phyloP scores from a whole-genome alignment of 2,329 filamentous ascomycete genomes.

The Ophiostoma montium region DNA sequence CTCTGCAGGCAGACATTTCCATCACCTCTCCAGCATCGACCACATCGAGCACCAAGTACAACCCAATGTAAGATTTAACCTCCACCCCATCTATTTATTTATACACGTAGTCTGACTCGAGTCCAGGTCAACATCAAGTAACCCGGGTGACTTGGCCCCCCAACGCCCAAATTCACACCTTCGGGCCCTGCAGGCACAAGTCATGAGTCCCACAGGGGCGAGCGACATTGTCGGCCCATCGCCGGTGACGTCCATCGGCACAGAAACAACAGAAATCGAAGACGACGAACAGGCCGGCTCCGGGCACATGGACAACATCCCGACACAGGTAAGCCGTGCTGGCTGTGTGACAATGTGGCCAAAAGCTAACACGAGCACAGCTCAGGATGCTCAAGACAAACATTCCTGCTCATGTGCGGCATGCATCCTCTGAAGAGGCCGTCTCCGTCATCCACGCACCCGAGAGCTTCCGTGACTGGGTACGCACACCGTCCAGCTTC shows the following conservation, averaged over 20 bases:
- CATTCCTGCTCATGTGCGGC: conserved; percentile 41
- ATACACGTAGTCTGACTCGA: conserved; percentile 9
- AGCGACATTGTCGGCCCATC: conserved; percentile 66
- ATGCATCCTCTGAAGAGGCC: conserved; percentile 57
- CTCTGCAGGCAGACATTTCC: conserved; percentile 40
- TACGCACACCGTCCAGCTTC: conserved; percentile 21
- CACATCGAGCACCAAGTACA: conserved; percentile 32
- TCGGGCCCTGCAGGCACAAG: conserved; percentile 35
- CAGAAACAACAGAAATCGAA: conserved; percentile 71
- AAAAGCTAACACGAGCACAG: conserved; percentile 17
- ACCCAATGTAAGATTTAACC: conserved; percentile 39
- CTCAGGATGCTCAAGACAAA: conserved; percentile 41
- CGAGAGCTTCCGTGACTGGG: conserved; percentile 68
- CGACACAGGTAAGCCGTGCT: conserved; percentile 20
- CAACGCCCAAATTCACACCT: conserved; percentile 38
- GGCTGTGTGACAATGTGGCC: not conserved
- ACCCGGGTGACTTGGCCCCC: conserved; percentile 28
- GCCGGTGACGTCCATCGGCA: conserved; percentile 74
- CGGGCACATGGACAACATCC: not conserved
- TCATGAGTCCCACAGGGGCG: conserved; percentile 49
- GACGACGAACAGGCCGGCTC: conserved; percentile 39
- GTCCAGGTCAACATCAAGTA: conserved; percentile 23
- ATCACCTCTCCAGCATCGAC: conserved; percentile 39
- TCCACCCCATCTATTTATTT: conserved; percentile 17
- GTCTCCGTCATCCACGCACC: conserved; percentile 87